Percentiles rank a stretch among this genome's conserved stretches.
phyloP scores from a whole-genome alignment of 1,284 basidiomycete species.

The Neonothopanus nambi region DNA sequence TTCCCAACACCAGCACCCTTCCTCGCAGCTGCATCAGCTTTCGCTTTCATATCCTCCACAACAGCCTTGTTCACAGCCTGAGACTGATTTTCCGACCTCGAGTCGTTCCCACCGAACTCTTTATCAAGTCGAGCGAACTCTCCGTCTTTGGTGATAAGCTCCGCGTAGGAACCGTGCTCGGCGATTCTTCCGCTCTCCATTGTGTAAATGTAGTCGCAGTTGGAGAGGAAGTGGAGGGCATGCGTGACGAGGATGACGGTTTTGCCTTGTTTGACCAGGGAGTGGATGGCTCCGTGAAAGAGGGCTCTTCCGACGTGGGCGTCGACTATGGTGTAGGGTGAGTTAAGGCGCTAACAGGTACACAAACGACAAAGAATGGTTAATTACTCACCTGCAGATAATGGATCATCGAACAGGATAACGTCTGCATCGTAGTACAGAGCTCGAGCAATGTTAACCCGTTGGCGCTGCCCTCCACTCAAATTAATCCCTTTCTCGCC shows the following conservation, averaged over 20 bases:
- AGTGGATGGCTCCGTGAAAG: constrained; percentile 67
- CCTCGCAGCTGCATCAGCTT: constrained; percentile 33
- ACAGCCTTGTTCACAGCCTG: constrained; percentile 28
- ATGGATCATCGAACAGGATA: constrained; percentile 72
- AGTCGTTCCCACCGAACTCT: constrained; percentile 61
- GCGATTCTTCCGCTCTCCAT: constrained; percentile 57
- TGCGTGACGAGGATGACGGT: constrained; percentile 74
- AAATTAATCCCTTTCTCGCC: constrained; percentile 67
- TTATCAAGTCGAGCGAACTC: constrained; percentile 62
- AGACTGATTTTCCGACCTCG: constrained; percentile 23
- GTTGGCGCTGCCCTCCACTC: constrained; percentile 56
- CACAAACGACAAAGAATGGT: neutral
- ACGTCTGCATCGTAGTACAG: constrained; percentile 74
- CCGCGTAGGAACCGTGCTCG: constrained; percentile 65
- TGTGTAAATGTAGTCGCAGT: constrained; percentile 68
- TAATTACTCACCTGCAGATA: constrained; percentile 56
- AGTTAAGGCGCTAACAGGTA: neutral
- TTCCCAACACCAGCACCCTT: constrained; percentile 60
- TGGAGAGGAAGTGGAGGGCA: constrained; percentile 70
- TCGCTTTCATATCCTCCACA: constrained; percentile 41
- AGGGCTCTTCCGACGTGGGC: constrained; percentile 72
- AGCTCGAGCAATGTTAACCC: constrained; percentile 74
- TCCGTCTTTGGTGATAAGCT: constrained; percentile 53
- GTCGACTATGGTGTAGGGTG: constrained; percentile 44
- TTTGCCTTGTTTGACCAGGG: constrained; percentile 57